Conservation (phyloP, 345 rosid species). For the Lepidium africanum region DNA sequence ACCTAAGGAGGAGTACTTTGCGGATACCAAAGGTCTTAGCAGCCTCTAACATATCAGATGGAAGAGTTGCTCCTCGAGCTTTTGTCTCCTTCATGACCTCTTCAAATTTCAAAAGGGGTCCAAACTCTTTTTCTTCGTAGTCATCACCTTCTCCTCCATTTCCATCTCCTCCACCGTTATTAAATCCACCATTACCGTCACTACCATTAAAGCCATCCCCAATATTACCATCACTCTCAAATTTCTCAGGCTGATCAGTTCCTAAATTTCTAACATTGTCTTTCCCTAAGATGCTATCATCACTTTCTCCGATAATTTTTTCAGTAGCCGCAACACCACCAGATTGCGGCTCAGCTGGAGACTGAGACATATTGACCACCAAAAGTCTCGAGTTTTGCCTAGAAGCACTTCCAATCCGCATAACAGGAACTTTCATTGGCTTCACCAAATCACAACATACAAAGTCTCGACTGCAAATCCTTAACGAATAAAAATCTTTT, state of each 20-base stretch:
- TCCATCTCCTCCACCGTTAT: conserved; percentile 38
- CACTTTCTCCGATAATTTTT: conserved; percentile 12
- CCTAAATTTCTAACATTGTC: conserved; percentile 22
- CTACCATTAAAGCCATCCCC: conserved; percentile 31
- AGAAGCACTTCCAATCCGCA: conserved; percentile 14
- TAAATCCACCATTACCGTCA: conserved; percentile 36
- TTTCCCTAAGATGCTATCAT: conserved; percentile 8
- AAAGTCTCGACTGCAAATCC: conserved; percentile 23
- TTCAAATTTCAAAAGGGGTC: conserved; percentile 65
- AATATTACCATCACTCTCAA: conserved; percentile 22
- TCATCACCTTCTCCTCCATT: conserved; percentile 36
- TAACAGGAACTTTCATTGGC: conserved; percentile 23
- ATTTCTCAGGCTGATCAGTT: conserved; percentile 10
- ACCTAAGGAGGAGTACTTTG: conserved; percentile 55
- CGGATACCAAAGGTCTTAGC: conserved; percentile 69
- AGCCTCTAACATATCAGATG: conserved; percentile 75
- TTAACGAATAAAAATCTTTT: conserved; percentile 20
- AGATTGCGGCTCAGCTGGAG: conserved; percentile 31
- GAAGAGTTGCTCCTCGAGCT: conserved; percentile 65
- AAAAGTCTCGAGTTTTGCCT: conserved; percentile 33
- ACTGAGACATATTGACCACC: conserved; percentile 35
- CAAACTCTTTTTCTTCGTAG: conserved; percentile 66
- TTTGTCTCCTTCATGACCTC: conserved; percentile 67
- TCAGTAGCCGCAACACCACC: conserved; percentile 3
- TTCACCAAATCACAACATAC: conserved; percentile 5